Evolutionary conservation across 768 basidiomycete genomes (phyloP), one percentile per base, ranked within the genome.

Genomic region (Amanita thiersii): DNA sequence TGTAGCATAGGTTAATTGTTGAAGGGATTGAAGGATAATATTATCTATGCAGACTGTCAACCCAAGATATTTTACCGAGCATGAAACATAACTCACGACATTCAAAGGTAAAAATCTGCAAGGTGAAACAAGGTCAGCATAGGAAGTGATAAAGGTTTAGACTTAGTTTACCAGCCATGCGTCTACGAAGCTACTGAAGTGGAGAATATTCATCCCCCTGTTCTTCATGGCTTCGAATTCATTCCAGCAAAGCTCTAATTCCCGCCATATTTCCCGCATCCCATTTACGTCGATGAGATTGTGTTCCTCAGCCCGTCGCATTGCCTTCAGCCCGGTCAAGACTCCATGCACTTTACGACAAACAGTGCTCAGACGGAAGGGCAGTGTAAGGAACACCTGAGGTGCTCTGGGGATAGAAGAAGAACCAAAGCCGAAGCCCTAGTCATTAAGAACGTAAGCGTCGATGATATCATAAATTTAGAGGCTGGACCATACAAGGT

Each of bases 71-170:
- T 44, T 48, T 14, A 8, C 29, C 29, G 43, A 37, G n/a, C 15
- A 31, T 15, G 14, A 40, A 29, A 33, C 20, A 46, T 39, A 18
- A 75, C 82, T 69, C 57, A 84, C 81, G 73, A 57, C 86, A 89
- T 60, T 93, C 88, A 50, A 94, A 94, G 48, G 93, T 80, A 61
- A 87, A 91, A 41, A 90, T 85, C 79, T 86, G 54, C 39, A 52
- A 50, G 28, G 33, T 38, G 43, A 39, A 44, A 47, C 50, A 46
- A 31, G 47, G 45, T 49, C 21, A 49, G 46, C 50, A 35, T 40
- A 32, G 37, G 39, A 32, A 38, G 21, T 25, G 39, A 38, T 29
- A 34, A 18, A 23, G 39, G 36, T 43, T 42, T 35, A 15, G 32
- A 40, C 15, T 46, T 9, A 25, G 61, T 75, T 50, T 54, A 90